Evolutionary conservation across 176 grass and related monocot genomes (phyloP), one percentile per base, ranked within the genome.

Genomic region (Bothriochloa decipiens): DNA sequence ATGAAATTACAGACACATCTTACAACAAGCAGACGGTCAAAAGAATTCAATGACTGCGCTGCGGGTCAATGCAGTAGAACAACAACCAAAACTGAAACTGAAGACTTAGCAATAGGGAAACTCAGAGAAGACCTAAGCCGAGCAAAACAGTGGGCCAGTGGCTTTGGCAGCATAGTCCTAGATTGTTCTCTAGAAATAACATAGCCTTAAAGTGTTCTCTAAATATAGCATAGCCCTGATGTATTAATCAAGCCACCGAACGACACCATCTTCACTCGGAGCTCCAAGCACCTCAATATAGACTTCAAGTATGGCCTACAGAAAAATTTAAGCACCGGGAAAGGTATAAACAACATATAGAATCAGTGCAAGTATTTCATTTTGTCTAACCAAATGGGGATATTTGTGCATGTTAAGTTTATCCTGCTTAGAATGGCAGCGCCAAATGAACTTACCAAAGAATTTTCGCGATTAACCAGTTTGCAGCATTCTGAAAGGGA

Each of bases 401-500:
- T 26, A 47, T 32, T 74, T 36, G 26, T 73, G 23, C 8, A 72
- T 71, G 13, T 55, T 43, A 64, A 84, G 41, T 74, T 84, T 22
- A 57, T 58, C 11, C 46, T 82, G 37, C 15, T 61, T 55, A 63
- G 76, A 85, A 63, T 39, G 71, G 63, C 18, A 39, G 70, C 12
- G 12, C 72, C 3, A 70, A 63, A 86, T 60, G 23, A 45, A 57
- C 89, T n/a, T 91, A 99, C 96, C 84, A 46, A 87, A 81, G 93
- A 60, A 91, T 92, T 96, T 89, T 80, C 87, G 84, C 88, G 86
- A 52, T 96, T 99, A 39, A 99, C 78, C 37, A 99, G 42, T 76
- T 74, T 94, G 74, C 91, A 99, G 49, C 91, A 82, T 52, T 94
- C 87, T 72, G 93, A 85, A 29, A 84, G 85, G 55, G 88, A 82